Evolutionary conservation across 1,139 yeast genomes (phyloP), one percentile per base, ranked within the genome.

Genomic region (Yamadazyma kanchanaburiensis): DNA sequence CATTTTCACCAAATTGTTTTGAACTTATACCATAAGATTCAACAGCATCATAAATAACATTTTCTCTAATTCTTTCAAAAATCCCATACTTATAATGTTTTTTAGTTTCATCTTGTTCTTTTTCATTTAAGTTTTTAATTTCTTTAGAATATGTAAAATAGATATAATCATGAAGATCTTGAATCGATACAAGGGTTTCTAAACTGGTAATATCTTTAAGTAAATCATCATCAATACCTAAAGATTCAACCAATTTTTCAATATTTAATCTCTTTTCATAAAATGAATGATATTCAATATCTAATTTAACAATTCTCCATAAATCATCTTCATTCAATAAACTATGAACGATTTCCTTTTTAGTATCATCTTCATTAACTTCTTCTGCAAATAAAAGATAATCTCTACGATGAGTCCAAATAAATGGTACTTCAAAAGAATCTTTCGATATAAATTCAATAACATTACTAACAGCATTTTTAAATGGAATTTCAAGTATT

Each of bases 331-430:
- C 96, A 33, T 66, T 73, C 33, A 82, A 58, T 28, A 81, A 63
- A 42, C 73, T 73, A 42, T 67, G 73, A 13, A 77, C 80, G 17
- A 56, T 59, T 28, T 66, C 64, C 26, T 55, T 58, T 12, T 51
- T 38, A 8, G 46, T 42, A 27, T 74, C 76, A 6, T 74, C 74
- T 28, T 61, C 64, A 18, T 45, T 42, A 6, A 66, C 68, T 32
- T 76, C 80, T 45, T 75, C 81, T 9, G 85, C 73, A 43, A 67
- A 66, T 31, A 83, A 64, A 22, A 87, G 67, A 52, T 84, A 88
- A 56, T 91, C 97, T 55, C 94, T 83, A 54, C 97, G 84, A 51
- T 88, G 95, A 21, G 89, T 82, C 86, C 95, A 89, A 38, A 91
- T 88, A 51, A 88, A 86, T n/a, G 98, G 97, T 4, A 91, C 95